phyloP scores from a whole-genome alignment of 345 rosid species.

The Arabidopsis suecica region DNA sequence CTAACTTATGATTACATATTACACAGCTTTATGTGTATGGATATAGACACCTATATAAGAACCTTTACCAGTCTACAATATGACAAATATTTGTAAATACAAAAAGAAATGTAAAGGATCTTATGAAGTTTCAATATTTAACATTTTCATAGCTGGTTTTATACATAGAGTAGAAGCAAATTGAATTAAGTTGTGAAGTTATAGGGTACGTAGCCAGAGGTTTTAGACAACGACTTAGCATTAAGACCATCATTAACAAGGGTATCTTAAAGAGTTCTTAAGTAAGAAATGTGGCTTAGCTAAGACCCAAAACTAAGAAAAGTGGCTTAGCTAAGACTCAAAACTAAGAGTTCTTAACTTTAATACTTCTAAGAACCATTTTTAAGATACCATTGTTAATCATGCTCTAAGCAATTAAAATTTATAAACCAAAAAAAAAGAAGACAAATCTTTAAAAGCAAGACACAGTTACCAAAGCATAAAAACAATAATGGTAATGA shows the following conservation, averaged over 20 bases:
- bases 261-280: no score
- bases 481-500: slow-evolving; percentile 50
- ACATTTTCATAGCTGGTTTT: neutral
- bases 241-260: no score
- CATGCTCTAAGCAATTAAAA: slow-evolving; percentile 29
- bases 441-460: slow-evolving; percentile 40
- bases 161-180: slow-evolving; percentile 12
- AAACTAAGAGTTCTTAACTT: no score
- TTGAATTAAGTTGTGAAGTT: slow-evolving; percentile 18
- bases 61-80: no score
- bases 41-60: no score
- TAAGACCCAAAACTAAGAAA: no score
- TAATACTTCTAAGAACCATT: no score
- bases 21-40: no score
- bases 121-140: neutral
- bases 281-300: no score
- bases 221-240: slow-evolving; percentile 39
- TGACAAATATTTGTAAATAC: neutral
- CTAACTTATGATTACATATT: slow-evolving; percentile 38
- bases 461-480: slow-evolving; percentile 58
- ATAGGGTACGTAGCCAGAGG: slow-evolving; percentile 26
- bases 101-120: neutral
- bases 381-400: no score
- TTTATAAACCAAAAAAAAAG: neutral
- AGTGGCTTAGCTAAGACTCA: no score